These are phyloP conservation scores for Backusella psychrophila DNA, from an alignment of 192 early-diverging fungal genomes.

Conservation along the genomic window DNA sequence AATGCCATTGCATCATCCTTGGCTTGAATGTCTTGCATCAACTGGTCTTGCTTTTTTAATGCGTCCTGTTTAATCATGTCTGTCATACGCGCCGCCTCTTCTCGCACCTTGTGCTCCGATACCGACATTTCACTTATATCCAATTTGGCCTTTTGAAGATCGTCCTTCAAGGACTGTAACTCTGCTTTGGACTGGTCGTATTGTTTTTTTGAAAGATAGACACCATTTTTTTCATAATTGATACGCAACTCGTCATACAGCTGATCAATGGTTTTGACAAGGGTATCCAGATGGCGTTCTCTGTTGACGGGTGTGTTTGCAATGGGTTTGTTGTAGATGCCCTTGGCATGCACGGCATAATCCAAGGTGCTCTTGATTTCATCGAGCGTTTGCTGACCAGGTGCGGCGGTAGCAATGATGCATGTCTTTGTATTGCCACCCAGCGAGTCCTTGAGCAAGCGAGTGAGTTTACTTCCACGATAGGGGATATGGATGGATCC, in stretches of 20 bases:
- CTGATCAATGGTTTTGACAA: constrained; percentile 75
- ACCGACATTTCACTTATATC: neutral
- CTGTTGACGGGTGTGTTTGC: constrained; percentile 80
- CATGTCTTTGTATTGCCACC: constrained; percentile 91
- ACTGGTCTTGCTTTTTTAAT: neutral
- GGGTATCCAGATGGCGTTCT: constrained; percentile 78
- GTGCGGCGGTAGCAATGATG: constrained; percentile 93
- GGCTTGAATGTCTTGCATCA: neutral
- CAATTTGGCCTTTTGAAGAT: constrained; percentile 14
- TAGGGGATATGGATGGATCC: constrained; percentile 67
- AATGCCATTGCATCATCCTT: neutral
- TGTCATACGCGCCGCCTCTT: neutral
- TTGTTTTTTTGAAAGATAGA: constrained; percentile 70
- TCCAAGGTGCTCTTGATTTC: constrained; percentile 77
- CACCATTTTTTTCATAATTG: constrained; percentile 76
- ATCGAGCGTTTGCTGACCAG: constrained; percentile 61
- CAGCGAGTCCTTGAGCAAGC: constrained; percentile 88
- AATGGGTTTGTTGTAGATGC: constrained; percentile 74
- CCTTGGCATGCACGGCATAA: constrained; percentile 77
- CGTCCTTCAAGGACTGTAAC: constrained; percentile 44
- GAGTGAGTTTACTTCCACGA: constrained; percentile 84
- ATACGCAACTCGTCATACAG: constrained; percentile 75
- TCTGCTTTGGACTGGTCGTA: constrained; percentile 56
- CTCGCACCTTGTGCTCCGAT: neutral
- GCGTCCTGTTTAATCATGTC: neutral